These are phyloP conservation scores for Astraeus odoratus DNA, from an alignment of 768 basidiomycete genomes.

Conservation along the genomic window DNA sequence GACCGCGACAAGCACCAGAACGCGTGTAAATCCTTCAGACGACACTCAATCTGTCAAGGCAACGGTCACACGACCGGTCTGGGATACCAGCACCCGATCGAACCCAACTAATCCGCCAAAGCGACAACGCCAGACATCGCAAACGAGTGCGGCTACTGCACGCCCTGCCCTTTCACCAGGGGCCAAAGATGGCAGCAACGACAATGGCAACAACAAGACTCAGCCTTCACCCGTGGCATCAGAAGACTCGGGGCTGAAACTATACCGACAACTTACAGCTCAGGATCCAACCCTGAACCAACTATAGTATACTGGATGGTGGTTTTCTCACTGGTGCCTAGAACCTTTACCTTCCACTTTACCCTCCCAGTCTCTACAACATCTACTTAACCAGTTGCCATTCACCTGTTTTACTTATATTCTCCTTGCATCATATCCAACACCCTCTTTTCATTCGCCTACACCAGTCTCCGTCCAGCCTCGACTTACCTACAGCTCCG, in stretches of 20 bases:
- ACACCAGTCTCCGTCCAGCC: conserved; percentile 4
- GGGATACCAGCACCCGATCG: conserved; percentile 59
- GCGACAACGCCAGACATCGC: conserved; percentile 66
- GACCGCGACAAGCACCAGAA: conserved; percentile 35
- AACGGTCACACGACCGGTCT: conserved; percentile 68
- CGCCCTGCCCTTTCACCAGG: neutral
- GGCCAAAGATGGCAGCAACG: conserved; percentile 15
- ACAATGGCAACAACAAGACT: conserved; percentile 23
- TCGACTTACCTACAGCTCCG: conserved; percentile 12
- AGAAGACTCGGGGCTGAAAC: conserved; percentile 71
- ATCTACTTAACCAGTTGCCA: conserved; percentile 16
- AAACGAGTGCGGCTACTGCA: conserved; percentile 54
- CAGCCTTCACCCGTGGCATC: conserved; percentile 64
- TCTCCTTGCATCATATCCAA: conserved; percentile 22
- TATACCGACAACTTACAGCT: conserved; percentile 77
- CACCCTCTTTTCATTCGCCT: conserved; percentile 22
- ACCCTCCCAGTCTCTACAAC: conserved; percentile 13
- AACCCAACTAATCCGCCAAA: conserved; percentile 37
- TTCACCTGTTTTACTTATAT: conserved; percentile 18
- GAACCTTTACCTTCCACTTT: conserved; percentile 16
- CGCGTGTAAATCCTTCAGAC: conserved; percentile 46
- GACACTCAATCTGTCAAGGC: conserved; percentile 63
- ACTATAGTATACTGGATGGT: conserved; percentile 11
- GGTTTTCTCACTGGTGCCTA: conserved; percentile 9
- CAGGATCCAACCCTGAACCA: conserved; percentile 63